Evolutionary conservation across 192 early-diverging fungal species (phyloP).

Genomic region (Backusella liffmaniae): DNA sequence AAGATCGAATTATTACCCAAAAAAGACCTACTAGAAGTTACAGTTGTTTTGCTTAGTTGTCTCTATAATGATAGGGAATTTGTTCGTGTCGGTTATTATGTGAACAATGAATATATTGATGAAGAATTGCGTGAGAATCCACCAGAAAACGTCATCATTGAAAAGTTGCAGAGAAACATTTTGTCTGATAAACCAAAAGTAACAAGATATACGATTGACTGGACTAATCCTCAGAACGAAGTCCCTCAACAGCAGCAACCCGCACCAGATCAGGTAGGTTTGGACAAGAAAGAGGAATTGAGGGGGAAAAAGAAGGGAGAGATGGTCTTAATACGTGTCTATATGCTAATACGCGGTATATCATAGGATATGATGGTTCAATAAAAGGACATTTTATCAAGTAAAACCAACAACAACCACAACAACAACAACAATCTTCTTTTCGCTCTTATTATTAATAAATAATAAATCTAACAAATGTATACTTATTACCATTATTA

Average conservation of each 20-base stretch:
- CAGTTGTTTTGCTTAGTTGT: slow-evolving; percentile 88
- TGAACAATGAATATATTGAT: slow-evolving; percentile 94
- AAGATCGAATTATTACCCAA: slow-evolving; percentile 74
- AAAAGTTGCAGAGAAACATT: slow-evolving; percentile 82
- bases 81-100: slow-evolving; percentile 97
- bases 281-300: not conserved
- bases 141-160: slow-evolving; percentile 67
- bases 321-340: not conserved
- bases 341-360: not conserved
- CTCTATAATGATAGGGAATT: slow-evolving; percentile 90
- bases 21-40: slow-evolving; percentile 84
- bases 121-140: slow-evolving; percentile 77
- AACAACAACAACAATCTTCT: not conserved
- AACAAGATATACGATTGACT: slow-evolving; percentile 56
- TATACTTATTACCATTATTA: not conserved
- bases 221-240: slow-evolving; percentile 17
- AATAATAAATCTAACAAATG: not conserved
- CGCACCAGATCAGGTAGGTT: slow-evolving; percentile 15
- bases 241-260: slow-evolving; percentile 7
- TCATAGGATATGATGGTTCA: slow-evolving; percentile 30
- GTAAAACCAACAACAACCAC: not conserved
- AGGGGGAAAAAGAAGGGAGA: not conserved
- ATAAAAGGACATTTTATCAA: not conserved
- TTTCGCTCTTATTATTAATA: not conserved
- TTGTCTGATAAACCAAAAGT: slow-evolving; percentile 94